Percentiles rank a stretch among this genome's conserved stretches.
Conservation (phyloP, 2,329 filamentous ascomycete genomes). For the Fusarium pilosicola region DNA sequence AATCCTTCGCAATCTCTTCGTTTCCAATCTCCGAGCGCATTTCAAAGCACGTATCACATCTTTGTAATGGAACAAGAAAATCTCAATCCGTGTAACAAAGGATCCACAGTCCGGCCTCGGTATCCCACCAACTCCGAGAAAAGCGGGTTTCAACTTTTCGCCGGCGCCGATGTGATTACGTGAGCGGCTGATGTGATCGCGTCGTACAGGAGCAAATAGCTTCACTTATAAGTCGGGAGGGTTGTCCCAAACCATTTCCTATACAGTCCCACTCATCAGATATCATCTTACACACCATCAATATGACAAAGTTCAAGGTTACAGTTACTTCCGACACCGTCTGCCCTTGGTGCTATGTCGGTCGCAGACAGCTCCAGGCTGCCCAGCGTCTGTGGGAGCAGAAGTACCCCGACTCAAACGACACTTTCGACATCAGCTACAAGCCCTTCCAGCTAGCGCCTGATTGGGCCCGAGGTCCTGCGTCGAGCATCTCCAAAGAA, state of each 20-base stretch:
- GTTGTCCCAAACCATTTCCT: neutral
- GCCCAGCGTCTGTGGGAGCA: constrained; percentile 56
- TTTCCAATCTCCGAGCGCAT: neutral
- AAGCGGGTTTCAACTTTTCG: constrained; percentile 4
- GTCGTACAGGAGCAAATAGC: constrained; percentile 2
- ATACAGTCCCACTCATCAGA: neutral
- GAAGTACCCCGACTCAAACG: constrained; percentile 56
- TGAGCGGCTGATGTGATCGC: constrained; percentile 30
- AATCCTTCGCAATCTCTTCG: neutral
- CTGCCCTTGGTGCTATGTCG: constrained; percentile 64
- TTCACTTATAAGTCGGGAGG: constrained; percentile 13
- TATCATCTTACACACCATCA: constrained; percentile 17
- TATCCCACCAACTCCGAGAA: constrained; percentile 28
- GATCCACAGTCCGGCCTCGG: constrained; percentile 25
- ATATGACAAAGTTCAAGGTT: constrained; percentile 68
- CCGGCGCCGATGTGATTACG: constrained; percentile 23
- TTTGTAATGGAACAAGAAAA: neutral
- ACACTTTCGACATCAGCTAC: constrained; percentile 66
- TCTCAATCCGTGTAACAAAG: neutral
- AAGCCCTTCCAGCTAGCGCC: constrained; percentile 59
- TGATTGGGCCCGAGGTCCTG: constrained; percentile 45
- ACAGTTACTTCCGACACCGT: constrained; percentile 61
- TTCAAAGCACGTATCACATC: constrained; percentile 14
- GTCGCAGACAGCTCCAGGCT: constrained; percentile 56
- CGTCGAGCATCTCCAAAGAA: constrained; percentile 50